Evolutionary conservation across 1,139 yeast species (phyloP), one percentile per base, ranked within the genome.

Genomic region (Geotrichum australiense): DNA sequence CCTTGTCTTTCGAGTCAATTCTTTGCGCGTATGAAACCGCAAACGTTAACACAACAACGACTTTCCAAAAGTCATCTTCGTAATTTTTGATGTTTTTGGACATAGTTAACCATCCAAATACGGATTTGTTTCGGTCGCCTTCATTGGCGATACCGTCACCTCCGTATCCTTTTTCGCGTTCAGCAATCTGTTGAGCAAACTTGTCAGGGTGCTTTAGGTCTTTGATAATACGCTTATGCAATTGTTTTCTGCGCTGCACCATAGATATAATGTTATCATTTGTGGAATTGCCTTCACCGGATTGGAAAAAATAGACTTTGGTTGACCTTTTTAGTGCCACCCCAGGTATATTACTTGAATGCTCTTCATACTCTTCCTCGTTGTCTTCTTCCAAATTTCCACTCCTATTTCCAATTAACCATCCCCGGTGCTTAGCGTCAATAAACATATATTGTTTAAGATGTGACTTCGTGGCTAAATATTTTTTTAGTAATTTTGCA

Each of bases 91-190:
- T 38, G 12, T 32, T 35, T 5, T 40, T 42, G 26, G 29, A 40
- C 34, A 44, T n/a, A 2, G 47, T 44, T n/a, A 44, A 40, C 47
- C 47, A 44, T 5, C 47, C 47, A 44, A 44, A 44, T 24, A 40
- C 41, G 32, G 41, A 39, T 5, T 25, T 24, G 18, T 30, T 37
- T 10, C 31, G 37, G n/a, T 41, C 39, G 4, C 38, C 43, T 11
- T 41, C 43, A 8, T 33, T 34, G 15, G 28, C 29, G 7, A 35
- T 12, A 5, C 40, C 40, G 16, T 30, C 37, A 4, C 39, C 43
- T 3, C 39, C 39, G 15, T 26, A 19, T 2, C 19, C 33, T 12
- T 24, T 28, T 10, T 18, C 23, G 10, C 20, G 23, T 11, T 33
- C 34, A 25, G n/a, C 8, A 31, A 12, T 16, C 29, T 15, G 29